A percentile compares a stretch with the other conserved stretches of the same genome.
These are phyloP conservation scores for Colletotrichum coccodes DNA, from an alignment of 2,329 filamentous ascomycete species.

Conservation along the genomic window DNA sequence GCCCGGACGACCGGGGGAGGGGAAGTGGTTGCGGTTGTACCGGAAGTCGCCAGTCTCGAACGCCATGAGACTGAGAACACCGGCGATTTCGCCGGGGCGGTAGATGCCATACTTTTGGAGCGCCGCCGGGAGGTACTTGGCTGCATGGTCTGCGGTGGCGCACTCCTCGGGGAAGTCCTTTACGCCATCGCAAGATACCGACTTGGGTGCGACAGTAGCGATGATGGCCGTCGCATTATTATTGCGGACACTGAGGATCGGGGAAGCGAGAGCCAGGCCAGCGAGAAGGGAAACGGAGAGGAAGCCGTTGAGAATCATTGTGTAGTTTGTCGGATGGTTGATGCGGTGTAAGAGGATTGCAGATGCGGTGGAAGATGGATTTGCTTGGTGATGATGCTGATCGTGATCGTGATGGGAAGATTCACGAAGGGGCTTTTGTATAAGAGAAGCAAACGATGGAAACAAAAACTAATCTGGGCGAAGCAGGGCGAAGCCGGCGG, in stretches of 20 bases:
- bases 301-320: conserved; percentile 42
- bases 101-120: conserved; percentile 68
- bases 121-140: conserved; percentile 62
- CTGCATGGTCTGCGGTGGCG: conserved; percentile 71
- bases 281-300: conserved; percentile 39
- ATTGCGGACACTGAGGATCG: conserved; percentile 24
- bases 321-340: conserved; percentile 20
- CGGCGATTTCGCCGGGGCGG: conserved; percentile 70
- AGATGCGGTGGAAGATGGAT: conserved; percentile 26
- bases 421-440: conserved; percentile 6
- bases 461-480: background rate
- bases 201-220: conserved; percentile 65
- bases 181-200: conserved; percentile 61
- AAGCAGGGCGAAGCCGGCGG: background rate
- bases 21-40: conserved; percentile 73
- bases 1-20: conserved; percentile 61
- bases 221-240: conserved; percentile 52
- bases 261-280: conserved; percentile 38
- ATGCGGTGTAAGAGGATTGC: conserved; percentile 23
- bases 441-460: background rate
- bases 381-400: background rate
- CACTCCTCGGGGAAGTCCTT: conserved; percentile 65
- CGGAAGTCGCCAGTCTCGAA: conserved; percentile 77
- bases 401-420: background rate
- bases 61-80: conserved; percentile 75